Evolutionary conservation across 139 green algal genomes (phyloP), one percentile per base, ranked within the genome.

Genomic region (Asterochloris sp.): DNA sequence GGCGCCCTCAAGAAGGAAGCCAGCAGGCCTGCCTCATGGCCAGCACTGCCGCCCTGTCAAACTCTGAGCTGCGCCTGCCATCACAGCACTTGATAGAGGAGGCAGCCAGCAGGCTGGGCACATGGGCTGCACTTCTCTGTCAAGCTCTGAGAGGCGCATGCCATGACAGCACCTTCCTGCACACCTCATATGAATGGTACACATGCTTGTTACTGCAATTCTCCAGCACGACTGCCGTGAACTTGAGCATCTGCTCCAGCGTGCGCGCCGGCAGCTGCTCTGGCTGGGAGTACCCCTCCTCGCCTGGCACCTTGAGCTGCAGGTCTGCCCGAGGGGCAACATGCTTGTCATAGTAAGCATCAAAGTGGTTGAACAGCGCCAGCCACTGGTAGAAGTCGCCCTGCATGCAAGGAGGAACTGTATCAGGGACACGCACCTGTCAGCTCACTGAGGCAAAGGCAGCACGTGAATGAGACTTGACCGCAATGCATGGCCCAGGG

Each of bases 381-480:
- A 96, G 85, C 96, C 96, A 98, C 73, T 98, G 94, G 76, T 93
- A 86, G 38, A 98, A 90, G 63, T 98, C 95, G 23, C 96, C 95
- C 95, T 98, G 91, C 76, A 60, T 61, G 0, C 13, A 10, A 73
- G 11, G 19, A 66, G 10, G 64, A 62, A 0, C 0, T 74, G 23
- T 47, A 47, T 15, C 64, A 67, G 12, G 6, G 71, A 28, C 16
- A n/a, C 60, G 61, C 27, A 76, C 13, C 11, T 74, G 0, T 61
- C 23, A 78, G 24, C 0, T 13, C 47, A 61, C 13, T 21, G 66
- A 61, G 66, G 19, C 16, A 47, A 24, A 73, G 16, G 38, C 64
- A 61, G 38, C 66, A 19, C 28, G 16, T 19, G 14, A 69, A 28
- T 21, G 21, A 61, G n/a, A 63, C 60, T 76, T 69, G 54, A 16